A percentile compares a stretch with the other conserved stretches of the same genome.
phyloP scores from a whole-genome alignment of 371 early-diverging fungal species.

The Mucor racemosus region DNA sequence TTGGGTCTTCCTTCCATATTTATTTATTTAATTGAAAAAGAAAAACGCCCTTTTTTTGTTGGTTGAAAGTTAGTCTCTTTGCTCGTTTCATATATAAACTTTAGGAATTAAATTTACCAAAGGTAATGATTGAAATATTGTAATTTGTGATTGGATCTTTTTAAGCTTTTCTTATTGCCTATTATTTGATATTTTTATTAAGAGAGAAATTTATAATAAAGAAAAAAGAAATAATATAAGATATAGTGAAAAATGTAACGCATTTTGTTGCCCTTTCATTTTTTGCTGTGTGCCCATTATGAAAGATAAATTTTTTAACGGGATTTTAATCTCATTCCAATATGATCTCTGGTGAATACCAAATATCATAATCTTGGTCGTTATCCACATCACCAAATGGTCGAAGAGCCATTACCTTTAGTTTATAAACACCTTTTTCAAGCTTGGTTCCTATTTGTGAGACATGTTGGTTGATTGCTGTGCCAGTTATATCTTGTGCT shows the following conservation, averaged over 20 bases:
- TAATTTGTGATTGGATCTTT: neutral
- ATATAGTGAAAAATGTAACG: neutral
- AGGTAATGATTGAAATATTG: neutral
- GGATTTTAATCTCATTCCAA: neutral
- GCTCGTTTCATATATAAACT: too few species aligned
- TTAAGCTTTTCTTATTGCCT: too few species aligned
- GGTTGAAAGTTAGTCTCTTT: too few species aligned
- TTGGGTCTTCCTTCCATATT: constrained; percentile 35
- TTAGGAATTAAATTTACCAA: too few species aligned
- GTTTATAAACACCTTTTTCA: constrained; percentile 29
- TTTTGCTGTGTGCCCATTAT: neutral
- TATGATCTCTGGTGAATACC: constrained; percentile 34
- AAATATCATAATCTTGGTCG: constrained; percentile 41
- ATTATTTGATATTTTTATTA: too few species aligned
- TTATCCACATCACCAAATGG: constrained; percentile 37
- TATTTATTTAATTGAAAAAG: neutral
- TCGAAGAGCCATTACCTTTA: constrained; percentile 41
- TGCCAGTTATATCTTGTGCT: neutral
- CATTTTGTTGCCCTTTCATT: neutral
- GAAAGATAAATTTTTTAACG: neutral
- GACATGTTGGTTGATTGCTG: neutral
- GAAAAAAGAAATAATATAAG: neutral
- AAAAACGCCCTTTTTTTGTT: neutral
- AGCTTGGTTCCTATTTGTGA: constrained; percentile 25
- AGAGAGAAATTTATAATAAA: neutral